phyloP scores from a whole-genome alignment of 257 asterid genomes.

The Ballota nigra region DNA sequence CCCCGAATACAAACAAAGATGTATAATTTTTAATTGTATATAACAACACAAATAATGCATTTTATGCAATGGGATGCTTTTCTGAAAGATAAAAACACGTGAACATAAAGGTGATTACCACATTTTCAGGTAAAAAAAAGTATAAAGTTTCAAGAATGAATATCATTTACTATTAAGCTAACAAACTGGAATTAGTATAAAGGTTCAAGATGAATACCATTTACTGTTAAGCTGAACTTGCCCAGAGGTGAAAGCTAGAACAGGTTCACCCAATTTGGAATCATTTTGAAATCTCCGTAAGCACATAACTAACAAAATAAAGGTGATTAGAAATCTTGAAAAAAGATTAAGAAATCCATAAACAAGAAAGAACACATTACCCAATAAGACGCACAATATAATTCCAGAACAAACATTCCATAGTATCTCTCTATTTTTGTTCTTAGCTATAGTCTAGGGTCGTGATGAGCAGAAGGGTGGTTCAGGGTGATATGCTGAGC shows the following conservation, averaged over 20 bases:
- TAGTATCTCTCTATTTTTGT: constrained; percentile 1
- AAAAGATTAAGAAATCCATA: constrained; percentile 11
- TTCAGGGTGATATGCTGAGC: not conserved
- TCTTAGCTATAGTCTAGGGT: constrained; percentile 5
- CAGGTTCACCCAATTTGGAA: constrained; percentile 65
- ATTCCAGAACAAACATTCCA: constrained; percentile 6
- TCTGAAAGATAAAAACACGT: not conserved
- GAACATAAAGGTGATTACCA: not conserved
- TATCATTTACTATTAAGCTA: constrained; percentile 65
- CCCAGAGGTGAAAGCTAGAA: constrained; percentile 63
- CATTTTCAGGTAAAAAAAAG: constrained; percentile 10
- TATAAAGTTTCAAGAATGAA: constrained; percentile 14
- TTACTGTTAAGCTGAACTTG: constrained; percentile 69
- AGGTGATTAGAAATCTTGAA: constrained; percentile 22
- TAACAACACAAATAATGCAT: not conserved
- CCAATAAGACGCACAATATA: not conserved
- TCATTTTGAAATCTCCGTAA: constrained; percentile 76
- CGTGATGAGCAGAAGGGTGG: not conserved
- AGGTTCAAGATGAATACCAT: constrained; percentile 52
- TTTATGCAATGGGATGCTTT: not conserved
- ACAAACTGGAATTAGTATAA: constrained; percentile 4
- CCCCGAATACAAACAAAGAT: not conserved
- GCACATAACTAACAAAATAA: constrained; percentile 78
- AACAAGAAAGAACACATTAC: not conserved
- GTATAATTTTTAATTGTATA: not conserved